Base-by-base conservation (phyloP, 2,329 filamentous ascomycete genomes). In the Niveomyces coronatus region DNA sequence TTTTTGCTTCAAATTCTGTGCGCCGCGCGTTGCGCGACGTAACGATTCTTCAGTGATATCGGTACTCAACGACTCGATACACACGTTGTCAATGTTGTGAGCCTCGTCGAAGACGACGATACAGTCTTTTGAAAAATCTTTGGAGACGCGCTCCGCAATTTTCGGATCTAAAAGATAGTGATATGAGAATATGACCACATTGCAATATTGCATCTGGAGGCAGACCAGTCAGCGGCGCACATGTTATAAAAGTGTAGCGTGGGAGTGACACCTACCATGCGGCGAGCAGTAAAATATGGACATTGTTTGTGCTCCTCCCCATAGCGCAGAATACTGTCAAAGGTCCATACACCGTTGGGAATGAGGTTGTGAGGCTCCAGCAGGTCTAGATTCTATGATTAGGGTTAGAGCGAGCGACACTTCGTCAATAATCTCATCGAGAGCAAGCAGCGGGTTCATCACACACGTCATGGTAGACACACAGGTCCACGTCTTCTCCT, bases 61-160 rank as follows among this genome's bases (percentile, higher is more conserved):
- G 29, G 94, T 96, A 54, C 91, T 98, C 10, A 96, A 66, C 2
- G 91, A 89, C 55, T 98, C 91, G 48, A 98, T 98, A 57, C 93
- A 98, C 42, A 98, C 91, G 55, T 98, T 98, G 70, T 98, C 91
- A 50, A 98, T 98, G 54, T 98, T 98, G 65, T 98, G 91, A 11
- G 91, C 91, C 60, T 98, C 91, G 53, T 98, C 91, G 47, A 98
- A 98, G 3, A 98, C 91, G 15, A 98, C 85, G 37, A 98, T 98
- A 57, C 88, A 95, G 58, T 98, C 93, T 51, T 95, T 95, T 0
- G 91, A 95, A 9, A 98, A 75, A 53, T 98, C 91, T 58, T 83
- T 87, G 0, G 91, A 96, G 2, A 96, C 88, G 41, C 89, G 65
- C 55, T 98, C 91, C 10, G 91, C 91, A 51, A 98, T 98, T 58